Evolutionary conservation across 108 stramenopile species (phyloP).

Genomic region (Skeletonema potamos): DNA sequence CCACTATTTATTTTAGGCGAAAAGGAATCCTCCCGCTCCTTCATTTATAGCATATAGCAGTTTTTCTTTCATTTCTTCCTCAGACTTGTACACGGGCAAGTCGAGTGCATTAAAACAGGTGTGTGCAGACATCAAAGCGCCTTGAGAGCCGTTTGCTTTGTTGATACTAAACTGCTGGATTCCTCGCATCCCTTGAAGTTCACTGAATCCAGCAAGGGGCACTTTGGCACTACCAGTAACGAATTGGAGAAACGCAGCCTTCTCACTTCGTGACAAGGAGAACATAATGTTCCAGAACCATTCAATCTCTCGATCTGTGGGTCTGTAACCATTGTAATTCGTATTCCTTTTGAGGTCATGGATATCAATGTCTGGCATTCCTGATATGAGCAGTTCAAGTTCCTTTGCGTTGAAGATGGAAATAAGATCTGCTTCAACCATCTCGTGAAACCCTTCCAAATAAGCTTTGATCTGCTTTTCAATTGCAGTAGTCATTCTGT

Average conservation of each 20-base stretch:
- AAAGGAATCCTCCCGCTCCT: conserved; percentile 78
- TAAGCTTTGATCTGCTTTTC: conserved; percentile 93
- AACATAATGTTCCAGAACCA: conserved; percentile 98
- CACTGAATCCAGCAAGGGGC: conserved; percentile 94
- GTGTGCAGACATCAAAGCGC: conserved; percentile 92
- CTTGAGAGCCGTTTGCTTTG: conserved; percentile 67
- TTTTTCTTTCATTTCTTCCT: conserved; percentile 90
- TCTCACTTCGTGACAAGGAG: conserved; percentile 83
- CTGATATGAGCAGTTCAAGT: conserved; percentile 96
- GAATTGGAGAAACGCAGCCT: conserved; percentile 94
- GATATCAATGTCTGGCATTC: conserved; percentile 96
- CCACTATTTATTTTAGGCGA: conserved; percentile 65
- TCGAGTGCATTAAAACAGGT: conserved; percentile 98
- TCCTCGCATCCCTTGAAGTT: conserved; percentile 96
- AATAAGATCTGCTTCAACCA: conserved; percentile 93
- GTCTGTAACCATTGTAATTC: conserved; percentile 87
- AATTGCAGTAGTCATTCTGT: conserved; percentile 96
- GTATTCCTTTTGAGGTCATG: conserved; percentile 92
- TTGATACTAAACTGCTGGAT: conserved; percentile 95
- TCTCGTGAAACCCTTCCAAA: conserved; percentile 95
- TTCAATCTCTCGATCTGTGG: conserved; percentile 86
- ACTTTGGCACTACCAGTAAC: conserved; percentile 95
- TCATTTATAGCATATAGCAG: conserved; percentile 91
- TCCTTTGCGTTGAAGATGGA: conserved; percentile 94
- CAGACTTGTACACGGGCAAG: conserved; percentile 84